These are phyloP conservation scores for Talaromyces liani DNA, from an alignment of 495 filamentous ascomycete species.

Conservation along the genomic window DNA sequence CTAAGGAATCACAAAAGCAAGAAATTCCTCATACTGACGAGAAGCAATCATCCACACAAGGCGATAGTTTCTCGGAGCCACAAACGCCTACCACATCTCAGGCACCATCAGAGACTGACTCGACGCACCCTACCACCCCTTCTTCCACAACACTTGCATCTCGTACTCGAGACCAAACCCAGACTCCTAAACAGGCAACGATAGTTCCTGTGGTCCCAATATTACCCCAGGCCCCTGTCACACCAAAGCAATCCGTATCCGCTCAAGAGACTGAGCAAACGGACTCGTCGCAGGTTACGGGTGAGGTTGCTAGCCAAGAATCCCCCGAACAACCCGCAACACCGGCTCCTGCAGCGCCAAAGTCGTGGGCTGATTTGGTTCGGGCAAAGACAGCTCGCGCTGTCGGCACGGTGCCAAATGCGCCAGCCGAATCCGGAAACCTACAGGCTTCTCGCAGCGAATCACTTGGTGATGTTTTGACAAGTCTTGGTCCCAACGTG, in stretches of 20 bases:
- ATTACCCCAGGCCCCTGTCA: conserved; percentile 47
- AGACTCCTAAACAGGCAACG: conserved; percentile 33
- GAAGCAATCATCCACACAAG: conserved; percentile 14
- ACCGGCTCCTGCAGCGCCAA: conserved; percentile 43
- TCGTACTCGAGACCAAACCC: conserved; percentile 26
- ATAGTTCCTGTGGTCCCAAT: conserved; percentile 62
- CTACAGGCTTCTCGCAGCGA: conserved; percentile 43
- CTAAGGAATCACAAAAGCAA: conserved; percentile 26
- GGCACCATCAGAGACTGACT: conserved; percentile 55
- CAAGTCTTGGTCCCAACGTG: conserved; percentile 53
- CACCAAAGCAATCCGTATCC: conserved; percentile 28
- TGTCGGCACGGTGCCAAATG: conserved; percentile 16
- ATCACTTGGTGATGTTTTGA: conserved; percentile 66
- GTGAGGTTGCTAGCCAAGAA: conserved; percentile 14
- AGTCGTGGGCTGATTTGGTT: conserved; percentile 74
- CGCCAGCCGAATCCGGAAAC: conserved; percentile 36
- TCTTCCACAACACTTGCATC: conserved; percentile 40
- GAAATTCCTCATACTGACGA: conserved; percentile 8
- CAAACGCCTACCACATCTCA: conserved; percentile 64
- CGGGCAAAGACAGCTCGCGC: conserved; percentile 37
- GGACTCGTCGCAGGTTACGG: conserved; percentile 11
- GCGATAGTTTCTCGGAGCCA: conserved; percentile 37
- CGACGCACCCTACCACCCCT: conserved; percentile 65
- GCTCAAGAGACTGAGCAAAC: conserved; percentile 13
- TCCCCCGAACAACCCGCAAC: conserved; percentile 24